Base-by-base conservation (phyloP, 148 eudicot species). In the Suaeda aralocaspica region DNA sequence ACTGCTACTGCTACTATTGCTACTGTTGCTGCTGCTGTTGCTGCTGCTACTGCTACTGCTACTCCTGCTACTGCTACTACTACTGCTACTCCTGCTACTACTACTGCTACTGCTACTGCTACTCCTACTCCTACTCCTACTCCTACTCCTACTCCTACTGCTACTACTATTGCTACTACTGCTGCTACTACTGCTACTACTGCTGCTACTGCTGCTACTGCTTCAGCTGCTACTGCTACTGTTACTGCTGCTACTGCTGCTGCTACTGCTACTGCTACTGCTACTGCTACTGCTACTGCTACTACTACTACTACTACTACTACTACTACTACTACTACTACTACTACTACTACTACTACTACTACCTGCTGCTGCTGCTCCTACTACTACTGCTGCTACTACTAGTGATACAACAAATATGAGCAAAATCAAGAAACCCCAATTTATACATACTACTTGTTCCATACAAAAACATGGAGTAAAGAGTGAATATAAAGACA, bases 201-300 rank as follows among this genome's bases (percentile, higher is more conserved):
- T 57, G 29, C 61, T 57, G 5, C 28, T 24, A 57, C 61, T 24
- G 24, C 61, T 24, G 24, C 61, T 26, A 14, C 29, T 57, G 22
- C 61, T 57, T 5, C 61, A 4, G 29, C 31, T 11, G 14, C 61
- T 24, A 57, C 61, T 24, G 24, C 61, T 57, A 57, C 61, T 57
- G 24, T 29, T 57, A 26, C 61, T 57, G 24, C 61, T 24, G 6
- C 31, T 24, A 26, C 61, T 57, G 24, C 61, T 57, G 14, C 61
- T 57, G 24, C 61, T 19, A 26, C 61, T 57, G 24, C 61, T 57
- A 26, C 61, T 57, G 24, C 61, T 24, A 57, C 61, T 24, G 29
- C 61, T 24, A 57, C 61, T 57, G 14, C 61, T 57, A 21, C 61
- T 57, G 22, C 61, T 57, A 57, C 61, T 57, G 22, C 61, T 57